Evolutionary conservation across 2,329 filamentous ascomycete species (phyloP), one percentile per base, ranked within the genome.

Genomic region (Hypoxylon sp.): DNA sequence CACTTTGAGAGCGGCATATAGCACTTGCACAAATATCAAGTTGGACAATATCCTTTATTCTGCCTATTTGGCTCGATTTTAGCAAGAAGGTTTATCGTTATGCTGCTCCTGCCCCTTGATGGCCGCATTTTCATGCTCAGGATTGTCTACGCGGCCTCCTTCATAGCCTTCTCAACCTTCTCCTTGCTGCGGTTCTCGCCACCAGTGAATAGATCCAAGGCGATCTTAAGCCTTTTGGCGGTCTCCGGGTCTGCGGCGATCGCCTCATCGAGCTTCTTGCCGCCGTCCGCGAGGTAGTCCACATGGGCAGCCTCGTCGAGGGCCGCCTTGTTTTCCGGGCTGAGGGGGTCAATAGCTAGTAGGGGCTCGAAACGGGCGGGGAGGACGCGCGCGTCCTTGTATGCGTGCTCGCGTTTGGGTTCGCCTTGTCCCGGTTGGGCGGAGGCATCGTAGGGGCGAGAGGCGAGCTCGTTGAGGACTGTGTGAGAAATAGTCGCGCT

Each of bases 251-350:
- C 81, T 9, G 73, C 73, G 30, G 74, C 74, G 53, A 82, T 81
- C 4, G 81, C 79, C 55, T 78, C 78, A 9, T 81, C 76, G 20
- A 85, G 74, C 60, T 75, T 77, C 28, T 69, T 77, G 3, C 83
- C 83, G 5, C 77, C 76, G 51, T 84, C 76, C 4, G 79, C 79
- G 12, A 85, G 78, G 61, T 83, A 85, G 67, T 85, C 81, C 1
- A 81, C 73, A 18, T 80, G 75, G 1, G 78, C 22, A 32, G 45
- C 54, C 32, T 57, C 80, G 26, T 74, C 54, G 36, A 59, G 74
- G 0, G 78, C 78, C 12, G 80, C 65, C 61, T 78, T 79, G 32
- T 79, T 80, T 40, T 82, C 78, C 76, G 76, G 80, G 16, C 74
- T 76, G 28, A 84, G 74, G 0, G 81, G 79, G 64, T 84, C 81